Evolutionary conservation across 1,139 yeast species (phyloP), one percentile per base, ranked within the genome.

Genomic region (Zygoascus meyerae): DNA sequence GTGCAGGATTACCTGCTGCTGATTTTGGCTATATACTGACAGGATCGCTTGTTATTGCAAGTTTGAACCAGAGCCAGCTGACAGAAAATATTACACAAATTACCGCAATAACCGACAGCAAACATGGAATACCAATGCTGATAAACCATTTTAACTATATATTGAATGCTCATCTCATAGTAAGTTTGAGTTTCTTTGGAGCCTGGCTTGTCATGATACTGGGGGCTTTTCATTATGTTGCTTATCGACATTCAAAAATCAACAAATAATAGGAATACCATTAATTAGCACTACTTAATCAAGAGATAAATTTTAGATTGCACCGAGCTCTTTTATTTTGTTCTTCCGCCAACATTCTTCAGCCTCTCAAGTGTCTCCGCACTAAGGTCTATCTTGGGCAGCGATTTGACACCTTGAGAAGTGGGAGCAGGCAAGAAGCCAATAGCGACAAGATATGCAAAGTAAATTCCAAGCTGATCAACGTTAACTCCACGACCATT

Each of bases 341-440:
- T 74, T 74, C 98, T 86, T 18, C 94, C 95, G 57, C 97, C 97
- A 26, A 92, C 95, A 6, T 82, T 68, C n/a, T 77, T 70, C 50
- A 87, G 77, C 60, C 86, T 73, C 12, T 73, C 73, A 54, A 86
- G 66, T 33, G 90, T 80, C 57, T 80, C 83, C 29, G 73, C 69
- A 40, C 78, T 64, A 41, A 90, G 61, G 10, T 68, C 61, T 42
- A 86, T 66, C 16, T 70, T 69, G 7, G 97, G 96, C 51, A 92
- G 71, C 11, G 63, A 47, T 37, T 63, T 52, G 42, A 61, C 63
- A 2, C 79, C 81, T 11, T 57, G 47, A 0, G 58, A 56, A 1
- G 73, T 59, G 44, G 95, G 89, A 42, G 84, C 82, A 5, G 54
- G 52, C 62, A 92, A 72, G 69, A 84, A 92, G 0, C 95, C 95